Percentiles rank a stretch among this genome's conserved stretches.
phyloP scores from a whole-genome alignment of 1,139 yeast genomes.

The Arxiozyma bovina region DNA sequence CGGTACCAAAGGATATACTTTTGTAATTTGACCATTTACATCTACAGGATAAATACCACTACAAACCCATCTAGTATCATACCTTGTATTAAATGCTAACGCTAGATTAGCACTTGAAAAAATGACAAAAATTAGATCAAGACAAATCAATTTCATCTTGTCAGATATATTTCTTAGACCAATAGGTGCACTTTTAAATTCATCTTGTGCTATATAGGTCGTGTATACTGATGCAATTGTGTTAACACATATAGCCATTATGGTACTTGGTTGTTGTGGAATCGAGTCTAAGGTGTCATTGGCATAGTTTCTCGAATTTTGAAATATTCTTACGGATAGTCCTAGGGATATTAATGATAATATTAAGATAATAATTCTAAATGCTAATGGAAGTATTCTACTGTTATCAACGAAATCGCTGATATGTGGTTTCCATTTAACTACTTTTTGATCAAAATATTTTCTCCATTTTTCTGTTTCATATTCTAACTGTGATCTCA shows the following conservation, averaged over 20 bases:
- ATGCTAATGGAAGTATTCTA: constrained; percentile 71
- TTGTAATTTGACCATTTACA: constrained; percentile 26
- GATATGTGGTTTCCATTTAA: constrained; percentile 54
- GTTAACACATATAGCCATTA: constrained; percentile 86
- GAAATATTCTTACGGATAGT: constrained; percentile 56
- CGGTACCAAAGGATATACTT: constrained; percentile 18
- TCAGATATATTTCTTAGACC: constrained; percentile 41
- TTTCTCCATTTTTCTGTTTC: constrained; percentile 27
- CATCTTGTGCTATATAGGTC: constrained; percentile 79
- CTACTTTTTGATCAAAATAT: constrained; percentile 44
- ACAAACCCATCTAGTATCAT: constrained; percentile 81
- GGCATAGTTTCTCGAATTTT: constrained; percentile 34
- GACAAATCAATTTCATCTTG: constrained; percentile 15
- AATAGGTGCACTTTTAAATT: constrained; percentile 81
- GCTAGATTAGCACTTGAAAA: constrained; percentile 87
- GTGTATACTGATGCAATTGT: constrained; percentile 69
- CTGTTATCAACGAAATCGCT: constrained; percentile 62
- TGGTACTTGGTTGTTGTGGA: constrained; percentile 78
- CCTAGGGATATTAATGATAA: constrained; percentile 58
- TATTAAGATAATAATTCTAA: constrained; percentile 59
- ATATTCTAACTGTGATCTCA: constrained; percentile 6
- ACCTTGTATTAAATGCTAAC: constrained; percentile 73
- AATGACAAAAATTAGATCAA: constrained; percentile 82
- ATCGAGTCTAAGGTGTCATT: constrained; percentile 36
- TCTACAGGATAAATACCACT: constrained; percentile 25